Conservation (phyloP, 2,329 filamentous ascomycete genomes). For the Grosmannia huntii region DNA sequence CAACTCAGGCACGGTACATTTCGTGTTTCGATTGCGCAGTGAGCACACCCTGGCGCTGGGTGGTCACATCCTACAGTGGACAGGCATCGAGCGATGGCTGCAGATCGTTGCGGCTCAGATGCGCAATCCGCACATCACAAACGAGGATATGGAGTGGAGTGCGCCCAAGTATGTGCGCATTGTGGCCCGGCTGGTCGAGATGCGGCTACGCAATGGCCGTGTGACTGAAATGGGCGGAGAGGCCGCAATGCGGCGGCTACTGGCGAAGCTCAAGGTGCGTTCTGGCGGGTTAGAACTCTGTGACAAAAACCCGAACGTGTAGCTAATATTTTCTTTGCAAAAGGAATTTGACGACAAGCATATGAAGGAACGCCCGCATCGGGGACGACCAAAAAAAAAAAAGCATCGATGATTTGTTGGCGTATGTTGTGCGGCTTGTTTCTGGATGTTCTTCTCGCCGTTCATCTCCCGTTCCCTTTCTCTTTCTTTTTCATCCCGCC, state of each 20-base stretch:
- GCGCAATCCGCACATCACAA: conserved; percentile 17
- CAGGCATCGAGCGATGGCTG: conserved; percentile 19
- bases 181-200: conserved; percentile 11
- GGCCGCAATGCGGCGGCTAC: conserved; percentile 8
- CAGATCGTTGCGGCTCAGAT: conserved; percentile 17
- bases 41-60: conserved; percentile 20
- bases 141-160: conserved; percentile 18
- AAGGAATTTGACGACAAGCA: conserved; percentile 11
- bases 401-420: neutral
- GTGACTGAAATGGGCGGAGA: conserved; percentile 12
- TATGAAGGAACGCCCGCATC: conserved; percentile 1
- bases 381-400: neutral
- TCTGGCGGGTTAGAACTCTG: too few species aligned
- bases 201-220: conserved; percentile 8
- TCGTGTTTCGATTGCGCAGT: conserved; percentile 18
- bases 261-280: conserved; percentile 8
- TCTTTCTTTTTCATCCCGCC: too few species aligned
- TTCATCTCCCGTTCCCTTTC: neutral
- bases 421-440: neutral
- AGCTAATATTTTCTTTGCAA: neutral
- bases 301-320: too few species aligned
- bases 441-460: neutral
- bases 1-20: conserved; percentile 21
- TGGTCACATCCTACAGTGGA: conserved; percentile 22
- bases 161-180: conserved; percentile 14